These are phyloP conservation scores for Sclerotinia subarctica DNA, from an alignment of 2,329 filamentous ascomycete genomes.

Conservation along the genomic window DNA sequence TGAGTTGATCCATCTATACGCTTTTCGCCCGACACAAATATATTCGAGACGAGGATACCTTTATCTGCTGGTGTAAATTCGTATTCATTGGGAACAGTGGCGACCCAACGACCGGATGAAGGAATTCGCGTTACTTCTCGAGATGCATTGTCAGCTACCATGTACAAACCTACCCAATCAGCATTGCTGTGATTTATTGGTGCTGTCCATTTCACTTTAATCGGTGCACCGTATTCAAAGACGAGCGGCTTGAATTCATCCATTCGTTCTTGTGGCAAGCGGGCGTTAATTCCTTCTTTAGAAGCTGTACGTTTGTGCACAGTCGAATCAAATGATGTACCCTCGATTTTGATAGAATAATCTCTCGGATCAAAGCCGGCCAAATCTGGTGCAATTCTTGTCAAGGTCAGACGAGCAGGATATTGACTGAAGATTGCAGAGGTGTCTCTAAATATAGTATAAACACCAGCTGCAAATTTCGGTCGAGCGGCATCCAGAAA, in stretches of 20 bases:
- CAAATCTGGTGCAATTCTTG: conserved; percentile 73
- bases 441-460: conserved; percentile 83
- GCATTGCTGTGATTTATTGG: conserved; percentile 82
- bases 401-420: conserved; percentile 80
- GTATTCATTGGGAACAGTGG: conserved; percentile 72
- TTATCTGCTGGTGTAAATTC: conserved; percentile 72
- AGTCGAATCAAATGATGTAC: conserved; percentile 52
- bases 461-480: conserved; percentile 81
- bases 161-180: conserved; percentile 96
- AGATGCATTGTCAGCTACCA: conserved; percentile 89
- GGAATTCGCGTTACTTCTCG: conserved; percentile 80
- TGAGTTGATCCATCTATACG: conserved; percentile 48
- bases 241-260: conserved; percentile 68
- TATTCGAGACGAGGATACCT: conserved; percentile 70
- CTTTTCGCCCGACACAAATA: conserved; percentile 47
- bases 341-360: conserved; percentile 74
- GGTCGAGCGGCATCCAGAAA: conserved; percentile 82
- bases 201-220: conserved; percentile 86
- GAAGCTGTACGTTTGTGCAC: conserved; percentile 60
- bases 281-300: conserved; percentile 69
- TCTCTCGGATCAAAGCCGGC: conserved; percentile 75
- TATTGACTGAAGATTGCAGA: conserved; percentile 85
- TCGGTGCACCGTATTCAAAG: conserved; percentile 86
- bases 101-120: conserved; percentile 85
- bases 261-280: conserved; percentile 59